Conservation (phyloP, 75 land plant genomes). For the Adiantum capillusveneris region DNA sequence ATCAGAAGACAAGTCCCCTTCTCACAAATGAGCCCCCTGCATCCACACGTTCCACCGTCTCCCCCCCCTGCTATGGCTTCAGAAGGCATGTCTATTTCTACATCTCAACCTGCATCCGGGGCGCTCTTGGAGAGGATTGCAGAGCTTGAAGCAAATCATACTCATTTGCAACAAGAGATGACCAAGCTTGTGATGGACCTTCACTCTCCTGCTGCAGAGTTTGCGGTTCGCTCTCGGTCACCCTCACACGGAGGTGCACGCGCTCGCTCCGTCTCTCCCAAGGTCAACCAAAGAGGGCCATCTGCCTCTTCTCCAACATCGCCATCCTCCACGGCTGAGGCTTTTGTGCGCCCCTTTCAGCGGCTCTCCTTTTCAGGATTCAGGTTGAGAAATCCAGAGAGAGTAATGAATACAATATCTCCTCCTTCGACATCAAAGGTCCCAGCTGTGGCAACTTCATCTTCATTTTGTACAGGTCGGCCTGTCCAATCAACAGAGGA, state of each 20-base stretch:
- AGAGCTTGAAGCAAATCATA: conserved; percentile 58
- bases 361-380: not conserved
- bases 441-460: no score
- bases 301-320: not conserved
- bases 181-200: conserved; percentile 29
- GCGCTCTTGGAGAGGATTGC: conserved; percentile 45
- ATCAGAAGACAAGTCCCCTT: no score
- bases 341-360: not conserved
- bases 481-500: no score
- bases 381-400: not conserved
- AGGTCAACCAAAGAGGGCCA: not conserved
- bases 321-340: not conserved
- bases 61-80: no score
- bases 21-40: no score
- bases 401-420: no score
- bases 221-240: no score
- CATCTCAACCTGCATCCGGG: no score
- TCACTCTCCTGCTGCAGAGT: not conserved
- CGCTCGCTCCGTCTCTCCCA: not conserved
- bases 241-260: not conserved
- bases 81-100: no score
- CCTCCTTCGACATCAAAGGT: no score
- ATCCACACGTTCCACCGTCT: no score
- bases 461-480: no score
- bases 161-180: conserved; percentile 48